These are phyloP conservation scores for Casuarina glauca DNA, from an alignment of 306 rosid genomes.

Conservation along the genomic window DNA sequence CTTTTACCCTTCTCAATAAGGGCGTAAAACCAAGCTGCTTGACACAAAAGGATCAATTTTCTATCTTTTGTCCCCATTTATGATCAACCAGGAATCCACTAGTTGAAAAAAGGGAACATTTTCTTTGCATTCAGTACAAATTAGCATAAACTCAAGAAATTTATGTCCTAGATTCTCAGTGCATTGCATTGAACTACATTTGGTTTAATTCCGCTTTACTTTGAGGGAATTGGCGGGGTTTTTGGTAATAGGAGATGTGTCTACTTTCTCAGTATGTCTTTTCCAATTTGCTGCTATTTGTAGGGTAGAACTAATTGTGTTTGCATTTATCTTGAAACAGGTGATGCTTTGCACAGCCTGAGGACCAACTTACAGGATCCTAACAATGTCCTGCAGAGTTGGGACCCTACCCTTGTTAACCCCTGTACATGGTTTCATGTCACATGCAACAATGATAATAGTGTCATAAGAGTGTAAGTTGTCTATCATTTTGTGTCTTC, in stretches of 20 bases:
- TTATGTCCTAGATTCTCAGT: neutral
- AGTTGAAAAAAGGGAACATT: neutral
- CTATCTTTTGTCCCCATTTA: neutral
- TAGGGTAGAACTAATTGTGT: conserved; percentile 21
- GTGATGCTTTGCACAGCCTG: conserved; percentile 94
- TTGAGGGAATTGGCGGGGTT: conserved; percentile 1
- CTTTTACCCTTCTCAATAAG: neutral
- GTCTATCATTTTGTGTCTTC: conserved; percentile 27
- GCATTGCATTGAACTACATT: conserved; percentile 3
- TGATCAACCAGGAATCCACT: conserved; percentile 1
- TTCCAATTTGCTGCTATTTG: conserved; percentile 8
- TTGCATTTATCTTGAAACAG: conserved; percentile 48
- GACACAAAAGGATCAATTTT: neutral
- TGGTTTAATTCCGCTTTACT: conserved; percentile 16
- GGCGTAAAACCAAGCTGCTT: neutral
- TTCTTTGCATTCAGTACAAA: neutral
- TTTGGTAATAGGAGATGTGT: conserved; percentile 5
- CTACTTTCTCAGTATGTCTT: conserved; percentile 9
- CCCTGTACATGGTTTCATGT: conserved; percentile 99
- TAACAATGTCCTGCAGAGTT: conserved; percentile 93
- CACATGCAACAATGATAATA: conserved; percentile 96
- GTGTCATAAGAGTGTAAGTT: conserved; percentile 94
- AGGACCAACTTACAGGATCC: conserved; percentile 89
- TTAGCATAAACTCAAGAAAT: neutral
- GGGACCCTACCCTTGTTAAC: conserved; percentile 99